Conservation (phyloP, 768 basidiomycete species). For the Hebeloma cylindrosporum region DNA sequence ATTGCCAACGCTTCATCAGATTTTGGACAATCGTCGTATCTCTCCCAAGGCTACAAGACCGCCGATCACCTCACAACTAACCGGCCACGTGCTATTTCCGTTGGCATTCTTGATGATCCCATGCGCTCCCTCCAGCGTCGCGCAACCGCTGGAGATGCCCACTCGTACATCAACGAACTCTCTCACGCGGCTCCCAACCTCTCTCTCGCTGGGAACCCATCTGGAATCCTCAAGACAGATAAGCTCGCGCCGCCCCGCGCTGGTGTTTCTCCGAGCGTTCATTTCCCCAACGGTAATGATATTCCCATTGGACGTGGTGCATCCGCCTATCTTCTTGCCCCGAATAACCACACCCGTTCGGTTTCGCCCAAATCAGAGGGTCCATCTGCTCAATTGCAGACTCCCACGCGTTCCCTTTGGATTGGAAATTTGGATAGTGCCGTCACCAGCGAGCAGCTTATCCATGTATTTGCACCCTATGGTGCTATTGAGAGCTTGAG, state of each 20-base stretch:
- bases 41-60: slow-evolving; percentile 73
- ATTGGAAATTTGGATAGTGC: slow-evolving; percentile 97
- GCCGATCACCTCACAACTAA: slow-evolving; percentile 63
- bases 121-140: slow-evolving; percentile 67
- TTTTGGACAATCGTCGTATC: slow-evolving; percentile 57
- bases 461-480: slow-evolving; percentile 94
- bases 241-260: slow-evolving; percentile 49
- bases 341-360: slow-evolving; percentile 69
- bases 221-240: slow-evolving; percentile 63
- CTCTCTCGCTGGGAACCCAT: slow-evolving; percentile 38
- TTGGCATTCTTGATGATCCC: slow-evolving; percentile 84
- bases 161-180: slow-evolving; percentile 61
- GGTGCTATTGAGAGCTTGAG: slow-evolving; percentile 96
- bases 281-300: slow-evolving; percentile 65
- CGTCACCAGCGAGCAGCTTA: slow-evolving; percentile 91
- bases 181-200: slow-evolving; percentile 42
- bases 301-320: slow-evolving; percentile 50
- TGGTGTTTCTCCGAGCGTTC: slow-evolving; percentile 53
- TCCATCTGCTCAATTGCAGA: slow-evolving; percentile 75
- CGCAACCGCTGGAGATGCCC: slow-evolving; percentile 52
- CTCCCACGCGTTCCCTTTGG: slow-evolving; percentile 95
- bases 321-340: slow-evolving; percentile 69
- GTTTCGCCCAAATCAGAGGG: slow-evolving; percentile 80
- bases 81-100: slow-evolving; percentile 82
- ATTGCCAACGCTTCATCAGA: slow-evolving; percentile 47